These are phyloP conservation scores for Nemania sp. DNA, from an alignment of 2,329 filamentous ascomycete species.

Conservation along the genomic window DNA sequence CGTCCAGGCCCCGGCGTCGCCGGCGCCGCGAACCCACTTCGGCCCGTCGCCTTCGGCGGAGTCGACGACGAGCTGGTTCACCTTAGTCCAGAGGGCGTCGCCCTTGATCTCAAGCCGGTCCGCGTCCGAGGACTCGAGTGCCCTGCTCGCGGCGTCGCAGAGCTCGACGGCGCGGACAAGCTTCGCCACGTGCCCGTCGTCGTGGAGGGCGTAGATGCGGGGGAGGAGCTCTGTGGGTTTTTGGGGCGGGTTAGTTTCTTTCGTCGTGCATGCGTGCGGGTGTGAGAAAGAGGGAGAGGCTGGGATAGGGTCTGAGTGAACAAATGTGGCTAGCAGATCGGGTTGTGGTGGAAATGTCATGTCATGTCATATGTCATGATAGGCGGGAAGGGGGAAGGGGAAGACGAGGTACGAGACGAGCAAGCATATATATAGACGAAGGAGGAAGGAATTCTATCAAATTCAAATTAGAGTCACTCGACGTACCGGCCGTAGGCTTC, in stretches of 20 bases:
- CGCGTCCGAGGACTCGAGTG: slow-evolving; percentile 46
- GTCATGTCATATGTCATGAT: too few relatives aligned
- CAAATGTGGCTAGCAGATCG: too few relatives aligned
- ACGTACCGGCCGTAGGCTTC: slow-evolving; percentile 48
- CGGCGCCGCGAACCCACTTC: slow-evolving; percentile 65
- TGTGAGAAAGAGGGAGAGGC: neutral
- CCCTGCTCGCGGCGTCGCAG: slow-evolving; percentile 57
- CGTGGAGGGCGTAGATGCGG: slow-evolving; percentile 55
- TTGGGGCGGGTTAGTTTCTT: neutral
- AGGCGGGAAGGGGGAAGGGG: too few relatives aligned
- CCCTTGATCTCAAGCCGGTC: slow-evolving; percentile 59
- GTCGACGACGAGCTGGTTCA: slow-evolving; percentile 66
- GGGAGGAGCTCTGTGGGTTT: slow-evolving; percentile 50
- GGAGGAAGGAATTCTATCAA: slow-evolving; percentile 34
- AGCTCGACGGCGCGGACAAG: slow-evolving; percentile 71
- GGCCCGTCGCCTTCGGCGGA: slow-evolving; percentile 57
- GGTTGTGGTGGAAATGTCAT: too few relatives aligned
- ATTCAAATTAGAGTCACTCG: too few relatives aligned
- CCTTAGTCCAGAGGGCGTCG: slow-evolving; percentile 62
- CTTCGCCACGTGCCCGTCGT: slow-evolving; percentile 85
- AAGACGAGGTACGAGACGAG: too few relatives aligned
- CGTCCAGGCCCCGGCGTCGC: slow-evolving; percentile 70
- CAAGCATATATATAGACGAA: neutral
- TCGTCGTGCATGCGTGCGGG: neutral
- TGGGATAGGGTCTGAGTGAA: too few relatives aligned